Percentiles rank a stretch among this genome's conserved stretches.
These are phyloP conservation scores for Scheffersomyces segobiensis DNA, from an alignment of 1,139 yeast genomes.

Conservation along the genomic window DNA sequence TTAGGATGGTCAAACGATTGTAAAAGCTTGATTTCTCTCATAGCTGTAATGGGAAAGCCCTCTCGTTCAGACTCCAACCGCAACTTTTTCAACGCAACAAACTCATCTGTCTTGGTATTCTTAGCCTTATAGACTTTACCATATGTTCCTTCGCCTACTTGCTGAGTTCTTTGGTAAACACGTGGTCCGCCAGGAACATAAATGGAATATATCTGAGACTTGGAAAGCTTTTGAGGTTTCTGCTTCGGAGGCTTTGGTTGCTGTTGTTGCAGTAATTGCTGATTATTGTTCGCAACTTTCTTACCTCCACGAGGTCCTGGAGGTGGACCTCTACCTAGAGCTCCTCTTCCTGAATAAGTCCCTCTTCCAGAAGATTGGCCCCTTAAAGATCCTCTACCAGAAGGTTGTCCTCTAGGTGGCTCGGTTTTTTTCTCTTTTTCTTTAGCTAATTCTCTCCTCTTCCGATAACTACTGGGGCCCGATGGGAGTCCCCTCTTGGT, in stretches of 20 bases:
- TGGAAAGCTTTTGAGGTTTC: slow-evolving; percentile 6
- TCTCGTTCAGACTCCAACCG: slow-evolving; percentile 87
- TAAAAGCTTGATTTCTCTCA: slow-evolving; percentile 83
- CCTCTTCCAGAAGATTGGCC: slow-evolving; percentile 4
- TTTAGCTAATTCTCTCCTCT: slow-evolving; percentile 18
- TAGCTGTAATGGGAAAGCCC: slow-evolving; percentile 95
- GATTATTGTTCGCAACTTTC: slow-evolving; percentile 1
- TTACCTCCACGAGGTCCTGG: slow-evolving; percentile 1
- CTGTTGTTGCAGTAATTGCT: slow-evolving; percentile 3
- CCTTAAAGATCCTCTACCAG: slow-evolving; percentile 4
- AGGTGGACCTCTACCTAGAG: slow-evolving; percentile 1
- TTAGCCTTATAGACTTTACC: slow-evolving; percentile 57
- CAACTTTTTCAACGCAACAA: slow-evolving; percentile 81
- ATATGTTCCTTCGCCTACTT: slow-evolving; percentile 54
- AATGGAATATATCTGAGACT: slow-evolving; percentile 37
- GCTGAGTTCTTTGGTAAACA: slow-evolving; percentile 41
- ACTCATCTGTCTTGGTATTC: slow-evolving; percentile 64
- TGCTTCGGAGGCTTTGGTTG: slow-evolving; percentile 5
- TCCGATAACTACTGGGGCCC: slow-evolving; percentile 20
- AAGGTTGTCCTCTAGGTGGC: slow-evolving; percentile 2
- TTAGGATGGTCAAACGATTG: slow-evolving; percentile 87
- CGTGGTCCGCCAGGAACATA: slow-evolving; percentile 27
- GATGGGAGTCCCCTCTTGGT: slow-evolving; percentile 20
- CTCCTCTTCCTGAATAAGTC: slow-evolving; percentile 2
- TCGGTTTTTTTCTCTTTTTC: not conserved